Evolutionary conservation across 352 stramenopile genomes (phyloP), one percentile per base, ranked within the genome.

Genomic region (Pythium phragmitis): DNA sequence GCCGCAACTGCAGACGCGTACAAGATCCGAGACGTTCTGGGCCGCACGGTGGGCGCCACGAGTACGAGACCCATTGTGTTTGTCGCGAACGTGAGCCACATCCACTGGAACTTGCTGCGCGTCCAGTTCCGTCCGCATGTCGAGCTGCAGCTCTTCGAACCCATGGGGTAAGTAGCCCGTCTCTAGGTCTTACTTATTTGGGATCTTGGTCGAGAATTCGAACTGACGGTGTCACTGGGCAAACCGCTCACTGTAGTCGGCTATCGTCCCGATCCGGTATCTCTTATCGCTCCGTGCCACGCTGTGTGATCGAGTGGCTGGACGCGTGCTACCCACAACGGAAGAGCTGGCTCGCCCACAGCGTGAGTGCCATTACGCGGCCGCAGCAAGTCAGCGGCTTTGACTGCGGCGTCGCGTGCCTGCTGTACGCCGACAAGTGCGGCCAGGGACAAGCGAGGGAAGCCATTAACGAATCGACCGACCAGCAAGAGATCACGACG

Each of bases 101-200:
- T 95, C 55, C 89, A 97, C 74, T 97, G 89, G 89, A 96, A 96
- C 49, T 69, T 97, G 28, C 80, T 96, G 39, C 87, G 89, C 17
- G 81, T 96, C 49, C 77, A 93, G 72, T 67, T 92, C n/a, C 17
- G 67, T 3, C 84, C 85, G 1, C 66, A 76, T 2, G 75, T 87
- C 1, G 75, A 84, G 60, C 70, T 97, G 13, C 85, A 97, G 72
- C 74, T 97, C 9, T 97, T 97, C 65, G 89, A 97, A 56, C 89
- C 89, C 7, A 93, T 96, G 81, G 89, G 89, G 68, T 84, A 59
- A 43, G 69, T 73, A 39, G 11, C 34, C 34, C 11, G 4, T 11
- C 34, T 39, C 26, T 30, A 30, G 4, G 1, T 39, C 7, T 39
- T 13, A 2, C 34, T 39, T 13, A 9, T 39, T 39, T 39, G 34